Conservation (phyloP, 495 filamentous ascomycete species). For the Lentithecium fluviatile region DNA sequence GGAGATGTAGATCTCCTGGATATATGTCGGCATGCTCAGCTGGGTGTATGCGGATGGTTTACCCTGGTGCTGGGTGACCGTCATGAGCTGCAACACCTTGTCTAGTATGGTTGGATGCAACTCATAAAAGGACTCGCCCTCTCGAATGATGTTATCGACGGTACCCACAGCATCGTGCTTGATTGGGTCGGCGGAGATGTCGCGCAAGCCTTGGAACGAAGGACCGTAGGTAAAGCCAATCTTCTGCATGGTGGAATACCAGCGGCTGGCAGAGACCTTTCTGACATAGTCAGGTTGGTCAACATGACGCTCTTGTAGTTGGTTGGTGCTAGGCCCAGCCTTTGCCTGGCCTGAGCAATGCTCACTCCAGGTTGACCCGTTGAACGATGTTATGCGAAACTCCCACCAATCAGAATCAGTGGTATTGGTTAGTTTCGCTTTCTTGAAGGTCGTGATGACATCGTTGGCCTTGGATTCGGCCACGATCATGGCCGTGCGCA, state of each 20-base stretch:
- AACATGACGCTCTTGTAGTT: no score
- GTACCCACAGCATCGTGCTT: neutral
- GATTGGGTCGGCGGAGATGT: slow-evolving; percentile 2
- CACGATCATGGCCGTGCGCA: slow-evolving; percentile 6
- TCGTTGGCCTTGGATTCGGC: neutral
- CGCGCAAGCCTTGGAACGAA: neutral
- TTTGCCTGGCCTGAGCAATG: slow-evolving; percentile 8
- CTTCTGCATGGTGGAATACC: neutral
- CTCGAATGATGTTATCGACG: neutral
- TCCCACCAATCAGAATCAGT: slow-evolving; percentile 10
- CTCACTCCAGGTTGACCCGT: slow-evolving; percentile 4
- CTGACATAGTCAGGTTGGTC: no score
- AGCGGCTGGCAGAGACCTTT: neutral
- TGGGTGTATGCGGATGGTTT: no score
- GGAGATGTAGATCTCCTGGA: no score
- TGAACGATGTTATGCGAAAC: neutral
- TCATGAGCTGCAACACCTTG: neutral
- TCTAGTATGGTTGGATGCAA: neutral
- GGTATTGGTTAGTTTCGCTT: neutral
- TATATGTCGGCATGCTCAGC: no score
- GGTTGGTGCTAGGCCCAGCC: neutral
- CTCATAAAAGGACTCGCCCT: neutral
- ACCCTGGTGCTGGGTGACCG: neutral
- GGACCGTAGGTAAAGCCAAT: slow-evolving; percentile 10
- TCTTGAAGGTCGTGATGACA: slow-evolving; percentile 2